Evolutionary conservation across 73 alveolate genomes (phyloP), one percentile per base, ranked within the genome.

Genomic region (Paramecium tetraurelia): DNA sequence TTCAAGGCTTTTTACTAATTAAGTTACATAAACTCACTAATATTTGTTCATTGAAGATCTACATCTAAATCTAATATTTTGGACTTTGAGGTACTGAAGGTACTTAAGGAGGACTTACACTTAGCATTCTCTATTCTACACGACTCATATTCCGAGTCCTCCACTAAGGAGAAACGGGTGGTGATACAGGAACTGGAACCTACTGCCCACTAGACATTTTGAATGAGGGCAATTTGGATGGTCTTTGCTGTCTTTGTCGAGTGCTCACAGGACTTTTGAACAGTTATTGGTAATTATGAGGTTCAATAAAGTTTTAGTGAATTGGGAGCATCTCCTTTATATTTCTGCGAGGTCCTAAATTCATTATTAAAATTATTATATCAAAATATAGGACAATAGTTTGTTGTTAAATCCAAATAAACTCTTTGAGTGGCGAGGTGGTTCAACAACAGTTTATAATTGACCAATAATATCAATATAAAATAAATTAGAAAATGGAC

Each of bases 31-130:
- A 72, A 72, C 33, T 72, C 69, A 72, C 86, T 43, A 72, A 36
- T 43, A 72, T 29, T 72, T 72, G 35, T 36, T 38, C 86, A 72
- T 72, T 72, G 31, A 72, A 72, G 40, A 72, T 35, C 59, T 72
- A 21, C 86, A 72, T 33, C 35, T 72, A 72, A n/a, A 72, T 20
- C 18, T 72, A 20, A 40, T 72, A 72, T 72, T 72, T 72, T 40
- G 59, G 57, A 72, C 86, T 72, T 29, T 31, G 21, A 35, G 86
- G 59, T 35, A 33, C 48, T 63, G 7, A 63, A 35, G 86, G 59
- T 35, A 33, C 48, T 63, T 63, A 63, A 27, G 86, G 63, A 38
- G 59, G 86, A 72, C 86, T 72, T 72, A 40, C 86, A 36, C 63
- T 72, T 43, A 63, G 21, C 69, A 53, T 53, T 53, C 69, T 53